Percentiles rank a stretch among this genome's conserved stretches.
phyloP scores from a whole-genome alignment of 2,329 filamentous ascomycete genomes.

The Cladosporium sp. region DNA sequence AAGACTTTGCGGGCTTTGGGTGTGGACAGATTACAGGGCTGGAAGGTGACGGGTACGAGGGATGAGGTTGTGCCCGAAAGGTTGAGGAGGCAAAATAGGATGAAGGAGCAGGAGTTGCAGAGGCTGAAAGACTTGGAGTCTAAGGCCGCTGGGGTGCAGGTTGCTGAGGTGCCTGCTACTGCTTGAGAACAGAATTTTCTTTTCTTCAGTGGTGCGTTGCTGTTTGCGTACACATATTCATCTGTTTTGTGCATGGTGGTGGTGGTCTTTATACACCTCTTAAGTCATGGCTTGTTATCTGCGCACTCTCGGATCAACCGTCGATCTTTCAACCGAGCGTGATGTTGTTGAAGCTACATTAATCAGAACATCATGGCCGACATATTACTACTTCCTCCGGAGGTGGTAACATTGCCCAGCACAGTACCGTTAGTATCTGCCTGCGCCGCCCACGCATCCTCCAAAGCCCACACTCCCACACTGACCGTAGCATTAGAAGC shows the following conservation, averaged over 20 bases:
- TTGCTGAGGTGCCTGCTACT: background rate
- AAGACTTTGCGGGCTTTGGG: constrained; percentile 51
- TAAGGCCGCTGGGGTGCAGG: constrained; percentile 16
- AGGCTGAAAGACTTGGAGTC: constrained; percentile 32
- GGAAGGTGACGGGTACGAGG: constrained; percentile 49
- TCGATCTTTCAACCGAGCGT: no score
- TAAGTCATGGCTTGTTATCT: no score
- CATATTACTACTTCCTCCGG: background rate
- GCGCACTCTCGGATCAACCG: no score
- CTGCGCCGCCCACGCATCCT: constrained; percentile 35
- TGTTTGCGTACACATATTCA: no score
- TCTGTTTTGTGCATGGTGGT: no score
- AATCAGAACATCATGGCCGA: background rate
- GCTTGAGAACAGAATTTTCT: background rate
- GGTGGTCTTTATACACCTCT: no score
- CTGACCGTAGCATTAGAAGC: constrained; percentile 34
- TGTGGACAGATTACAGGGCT: constrained; percentile 45
- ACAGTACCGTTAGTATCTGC: constrained; percentile 31
- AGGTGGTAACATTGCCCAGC: constrained; percentile 31
- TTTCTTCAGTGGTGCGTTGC: no score
- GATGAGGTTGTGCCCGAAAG: constrained; percentile 50
- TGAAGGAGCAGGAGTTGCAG: constrained; percentile 34
- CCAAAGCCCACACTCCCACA: constrained; percentile 37
- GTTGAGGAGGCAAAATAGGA: constrained; percentile 44
- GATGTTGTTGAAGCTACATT: background rate